Base-by-base conservation (phyloP, 345 rosid species). In the Eucalyptus lansdowneana region DNA sequence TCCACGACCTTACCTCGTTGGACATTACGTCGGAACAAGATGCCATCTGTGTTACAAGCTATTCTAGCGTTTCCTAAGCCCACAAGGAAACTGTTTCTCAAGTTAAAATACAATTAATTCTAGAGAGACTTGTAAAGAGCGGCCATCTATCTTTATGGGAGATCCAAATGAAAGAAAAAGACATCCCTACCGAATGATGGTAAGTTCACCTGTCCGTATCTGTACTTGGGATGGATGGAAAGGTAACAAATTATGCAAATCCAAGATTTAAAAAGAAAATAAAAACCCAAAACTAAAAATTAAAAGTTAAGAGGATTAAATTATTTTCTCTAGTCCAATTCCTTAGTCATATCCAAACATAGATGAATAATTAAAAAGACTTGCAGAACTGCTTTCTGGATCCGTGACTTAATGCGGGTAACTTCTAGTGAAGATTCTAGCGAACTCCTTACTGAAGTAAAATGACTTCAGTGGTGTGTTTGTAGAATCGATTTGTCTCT, bases 391-490 rank as follows among this genome's bases (percentile, higher is more conserved):
- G 4, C 21, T 0, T 51, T 16, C 2, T 16, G 0, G 54, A 51
- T 51, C 0, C 0, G 4, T 51, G 22, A 51, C 0, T 16, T 51
- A 0, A 51, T 51, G 54, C 2, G 9, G 54, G 9, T 0, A 7
- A 0, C 54, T 51, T 51, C 9, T 51, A 51, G 0, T 0, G 0
- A 51, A 51, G 0, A 51, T 51, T 51, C 9, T 51, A 51, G 0
- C 2, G 22, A 51, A 51, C 9, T 51, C 54, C 54, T 51, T 51
- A 0, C 0, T 16, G 8, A 51, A 51, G 1, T 51, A 51, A 51
- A 0, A 51, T 0, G 0, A 0, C 9, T 16, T 51, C 0, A 51
- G 2, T 51, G 54, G 0, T 51, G 0, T 16, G 21, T 51, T 0
- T 51, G 0, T 51, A 51, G 21, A 51, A 16, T 0, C 0, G 54